Percentiles rank a stretch among this genome's conserved stretches.
Conservation (phyloP, 148 eudicot species). For the Rhododendron mucronatum region DNA sequence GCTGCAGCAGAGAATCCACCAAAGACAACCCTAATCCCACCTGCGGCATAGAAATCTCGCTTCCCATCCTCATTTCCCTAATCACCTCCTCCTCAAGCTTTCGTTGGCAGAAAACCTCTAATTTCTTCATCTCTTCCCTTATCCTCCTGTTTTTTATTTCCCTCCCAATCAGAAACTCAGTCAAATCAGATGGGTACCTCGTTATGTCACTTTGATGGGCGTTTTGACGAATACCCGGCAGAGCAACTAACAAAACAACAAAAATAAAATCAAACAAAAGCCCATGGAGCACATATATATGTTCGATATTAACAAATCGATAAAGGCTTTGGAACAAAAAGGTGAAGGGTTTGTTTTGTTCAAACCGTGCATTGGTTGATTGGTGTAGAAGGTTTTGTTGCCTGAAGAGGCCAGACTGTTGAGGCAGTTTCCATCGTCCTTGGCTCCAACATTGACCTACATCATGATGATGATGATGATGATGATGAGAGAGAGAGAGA, state of each 20-base stretch:
- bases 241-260: not conserved
- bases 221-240: not conserved
- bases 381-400: not conserved
- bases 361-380: not conserved
- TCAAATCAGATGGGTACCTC: not conserved
- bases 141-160: not conserved
- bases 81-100: not conserved
- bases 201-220: not conserved
- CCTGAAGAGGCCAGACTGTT: not conserved
- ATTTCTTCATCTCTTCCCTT: not conserved
- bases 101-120: not conserved
- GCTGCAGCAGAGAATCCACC: not conserved
- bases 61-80: not conserved
- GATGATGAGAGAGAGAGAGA: no score
- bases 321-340: not conserved
- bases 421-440: not conserved
- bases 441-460: not conserved
- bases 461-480: no score
- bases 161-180: not conserved
- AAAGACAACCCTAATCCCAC: not conserved
- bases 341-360: not conserved
- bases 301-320: not conserved
- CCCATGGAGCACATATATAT: not conserved
- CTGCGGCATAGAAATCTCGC: not conserved
- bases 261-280: not conserved